These are phyloP conservation scores for Ceratobasidium papillatum DNA, from an alignment of 1,284 basidiomycete species.

Conservation along the genomic window DNA sequence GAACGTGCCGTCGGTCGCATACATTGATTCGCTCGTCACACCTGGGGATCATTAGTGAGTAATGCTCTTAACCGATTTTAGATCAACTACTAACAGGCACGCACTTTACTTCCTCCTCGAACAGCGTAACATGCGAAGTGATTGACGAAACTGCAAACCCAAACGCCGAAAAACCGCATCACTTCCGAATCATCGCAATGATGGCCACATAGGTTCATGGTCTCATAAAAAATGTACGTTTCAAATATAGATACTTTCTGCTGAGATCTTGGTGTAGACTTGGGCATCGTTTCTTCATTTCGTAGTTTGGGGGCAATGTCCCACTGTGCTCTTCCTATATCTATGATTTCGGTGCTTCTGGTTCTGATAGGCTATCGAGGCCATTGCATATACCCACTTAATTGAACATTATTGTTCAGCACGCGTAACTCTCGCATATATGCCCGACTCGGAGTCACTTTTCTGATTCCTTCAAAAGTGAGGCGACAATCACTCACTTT, in stretches of 20 bases:
- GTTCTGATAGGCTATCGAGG: too few species aligned
- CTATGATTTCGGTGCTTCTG: too few species aligned
- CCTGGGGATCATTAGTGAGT: conserved; percentile 43
- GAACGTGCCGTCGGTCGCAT: conserved; percentile 41
- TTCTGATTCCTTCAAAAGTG: too few species aligned
- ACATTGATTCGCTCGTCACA: conserved; percentile 42
- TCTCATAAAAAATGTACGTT: neutral
- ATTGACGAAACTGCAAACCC: conserved; percentile 39
- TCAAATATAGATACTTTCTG: neutral
- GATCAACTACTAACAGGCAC: neutral
- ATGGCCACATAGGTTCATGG: conserved; percentile 38
- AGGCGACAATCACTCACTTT: too few species aligned
- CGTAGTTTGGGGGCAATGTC: too few species aligned
- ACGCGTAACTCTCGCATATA: too few species aligned
- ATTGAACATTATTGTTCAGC: too few species aligned
- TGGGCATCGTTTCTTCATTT: neutral
- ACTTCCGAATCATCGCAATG: conserved; percentile 42
- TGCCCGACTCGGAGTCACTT: too few species aligned
- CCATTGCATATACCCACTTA: too few species aligned
- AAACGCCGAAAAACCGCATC: conserved; percentile 41
- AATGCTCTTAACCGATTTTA: too few species aligned
- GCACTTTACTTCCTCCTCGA: neutral
- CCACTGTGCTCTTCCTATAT: too few species aligned
- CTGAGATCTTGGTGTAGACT: neutral
- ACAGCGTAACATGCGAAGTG: conserved; percentile 42